phyloP scores from a whole-genome alignment of 768 basidiomycete genomes.

The Hortiboletus campestris region DNA sequence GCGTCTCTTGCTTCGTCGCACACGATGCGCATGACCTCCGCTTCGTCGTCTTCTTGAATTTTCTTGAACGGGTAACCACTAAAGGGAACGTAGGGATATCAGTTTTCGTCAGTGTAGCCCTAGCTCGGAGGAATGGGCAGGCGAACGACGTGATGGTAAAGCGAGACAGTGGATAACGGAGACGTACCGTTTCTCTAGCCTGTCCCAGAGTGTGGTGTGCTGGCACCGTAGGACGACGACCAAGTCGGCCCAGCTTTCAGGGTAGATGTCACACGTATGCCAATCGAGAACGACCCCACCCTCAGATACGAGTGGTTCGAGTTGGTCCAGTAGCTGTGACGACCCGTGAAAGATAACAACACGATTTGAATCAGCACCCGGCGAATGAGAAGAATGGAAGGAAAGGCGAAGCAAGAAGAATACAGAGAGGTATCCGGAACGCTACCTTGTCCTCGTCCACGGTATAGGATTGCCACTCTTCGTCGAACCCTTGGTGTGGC shows the following conservation, averaged over 20 bases:
- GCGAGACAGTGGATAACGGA: too few species aligned
- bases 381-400: too few species aligned
- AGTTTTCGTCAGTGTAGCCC: background rate
- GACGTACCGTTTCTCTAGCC: slow-evolving; percentile 80
- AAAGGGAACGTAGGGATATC: background rate
- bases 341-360: too few species aligned
- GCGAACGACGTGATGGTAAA: background rate
- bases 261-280: slow-evolving; percentile 92
- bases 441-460: too few species aligned
- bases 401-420: too few species aligned
- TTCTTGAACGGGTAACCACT: slow-evolving; percentile 90
- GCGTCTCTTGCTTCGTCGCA: slow-evolving; percentile 85
- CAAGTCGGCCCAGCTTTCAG: slow-evolving; percentile 95
- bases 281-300: slow-evolving; percentile 91
- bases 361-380: too few species aligned
- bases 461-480: too few species aligned
- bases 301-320: slow-evolving; percentile 64
- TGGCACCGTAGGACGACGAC: slow-evolving; percentile 91
- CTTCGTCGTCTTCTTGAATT: slow-evolving; percentile 97
- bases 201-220: slow-evolving; percentile 83
- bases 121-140: too few species aligned
- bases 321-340: slow-evolving; percentile 51
- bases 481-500: too few species aligned
- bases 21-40: slow-evolving; percentile 95
- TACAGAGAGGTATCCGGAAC: too few species aligned